Evolutionary conservation across 352 stramenopile genomes (phyloP).

Genomic region (Globisporangium iwayamae): DNA sequence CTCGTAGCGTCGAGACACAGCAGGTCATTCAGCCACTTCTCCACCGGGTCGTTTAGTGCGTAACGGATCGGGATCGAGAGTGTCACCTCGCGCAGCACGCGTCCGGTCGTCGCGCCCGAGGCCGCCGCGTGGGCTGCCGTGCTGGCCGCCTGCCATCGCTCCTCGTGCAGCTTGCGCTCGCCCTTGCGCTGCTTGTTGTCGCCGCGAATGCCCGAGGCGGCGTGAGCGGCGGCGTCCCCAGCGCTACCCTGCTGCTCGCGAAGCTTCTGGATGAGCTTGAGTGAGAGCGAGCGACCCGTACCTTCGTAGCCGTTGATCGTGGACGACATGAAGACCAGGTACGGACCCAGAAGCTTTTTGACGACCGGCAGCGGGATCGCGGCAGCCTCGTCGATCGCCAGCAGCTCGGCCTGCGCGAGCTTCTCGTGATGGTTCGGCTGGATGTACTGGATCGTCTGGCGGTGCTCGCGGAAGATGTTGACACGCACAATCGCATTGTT

Average conservation of each 20-base stretch:
- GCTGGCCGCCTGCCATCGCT: slow-evolving; percentile 92
- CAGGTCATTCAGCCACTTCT: slow-evolving; percentile 97
- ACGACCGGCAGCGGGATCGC: slow-evolving; percentile 99
- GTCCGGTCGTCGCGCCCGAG: slow-evolving; percentile 48
- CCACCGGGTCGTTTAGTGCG: slow-evolving; percentile 91
- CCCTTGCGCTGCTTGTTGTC: slow-evolving; percentile 93
- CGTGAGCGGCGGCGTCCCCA: slow-evolving; percentile 50
- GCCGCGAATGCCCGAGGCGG: slow-evolving; percentile 71
- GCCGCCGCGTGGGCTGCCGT: slow-evolving; percentile 72
- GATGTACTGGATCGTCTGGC: slow-evolving; percentile 98
- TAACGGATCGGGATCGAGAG: slow-evolving; percentile 99
- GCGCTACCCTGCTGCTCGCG: slow-evolving; percentile 89
- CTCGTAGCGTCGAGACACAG: slow-evolving; percentile 94
- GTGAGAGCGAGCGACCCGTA: slow-evolving; percentile 96
- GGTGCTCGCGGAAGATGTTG: slow-evolving; percentile 96
- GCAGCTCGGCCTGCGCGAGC: slow-evolving; percentile 96
- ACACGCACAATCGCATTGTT: slow-evolving; percentile 92
- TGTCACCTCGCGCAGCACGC: slow-evolving; percentile 92
- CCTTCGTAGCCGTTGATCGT: slow-evolving; percentile 99
- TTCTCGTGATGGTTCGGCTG: slow-evolving; percentile 94
- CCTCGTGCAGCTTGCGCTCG: slow-evolving; percentile 95
- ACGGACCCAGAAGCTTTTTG: slow-evolving; percentile 93
- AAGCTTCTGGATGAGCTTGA: slow-evolving; percentile 99
- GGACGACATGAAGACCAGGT: slow-evolving; percentile 98
- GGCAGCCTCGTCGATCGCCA: slow-evolving; percentile 99